Conservation (phyloP, 2,329 filamentous ascomycete species). For the Epichloe bromicola region DNA sequence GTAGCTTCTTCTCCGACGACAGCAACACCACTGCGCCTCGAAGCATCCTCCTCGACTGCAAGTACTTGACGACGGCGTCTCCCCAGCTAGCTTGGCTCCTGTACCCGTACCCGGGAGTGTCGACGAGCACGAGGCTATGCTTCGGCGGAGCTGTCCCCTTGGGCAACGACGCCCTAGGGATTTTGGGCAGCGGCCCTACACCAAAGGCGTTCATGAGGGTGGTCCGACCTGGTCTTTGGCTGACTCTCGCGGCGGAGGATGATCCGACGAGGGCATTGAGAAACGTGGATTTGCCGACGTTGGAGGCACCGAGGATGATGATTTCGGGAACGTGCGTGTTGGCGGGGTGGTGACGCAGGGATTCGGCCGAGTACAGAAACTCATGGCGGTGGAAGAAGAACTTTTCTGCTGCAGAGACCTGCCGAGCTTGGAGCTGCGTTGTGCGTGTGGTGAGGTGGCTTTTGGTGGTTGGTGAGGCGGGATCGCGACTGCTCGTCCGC, state of each 20-base stretch:
- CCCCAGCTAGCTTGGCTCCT: conserved; percentile 38
- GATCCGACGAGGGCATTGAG: conserved; percentile 64
- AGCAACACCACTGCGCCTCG: conserved; percentile 41
- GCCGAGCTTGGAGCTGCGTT: conserved; percentile 12
- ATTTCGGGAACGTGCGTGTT: conserved; percentile 47
- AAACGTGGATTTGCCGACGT: conserved; percentile 80
- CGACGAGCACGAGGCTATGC: conserved; percentile 35
- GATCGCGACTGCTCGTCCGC: neutral
- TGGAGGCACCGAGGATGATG: conserved; percentile 73
- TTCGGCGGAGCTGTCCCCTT: conserved; percentile 27
- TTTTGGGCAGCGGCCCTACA: conserved; percentile 30
- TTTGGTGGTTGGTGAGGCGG: neutral
- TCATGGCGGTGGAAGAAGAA: conserved; percentile 20
- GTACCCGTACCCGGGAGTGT: conserved; percentile 37
- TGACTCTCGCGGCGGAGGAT: conserved; percentile 32
- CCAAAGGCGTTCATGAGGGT: conserved; percentile 43
- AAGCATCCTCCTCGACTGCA: conserved; percentile 32
- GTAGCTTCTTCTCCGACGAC: conserved; percentile 38
- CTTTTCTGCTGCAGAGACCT: conserved; percentile 15
- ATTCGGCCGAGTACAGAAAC: conserved; percentile 38
- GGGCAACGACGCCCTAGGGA: conserved; percentile 13
- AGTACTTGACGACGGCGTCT: conserved; percentile 35
- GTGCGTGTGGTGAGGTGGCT: conserved; percentile 3
- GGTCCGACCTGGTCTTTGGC: conserved; percentile 38
- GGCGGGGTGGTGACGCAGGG: conserved; percentile 33